Percentiles rank a stretch among this genome's conserved stretches.
Conservation (phyloP, 768 basidiomycete species). For the Tubosaeta sp. region DNA sequence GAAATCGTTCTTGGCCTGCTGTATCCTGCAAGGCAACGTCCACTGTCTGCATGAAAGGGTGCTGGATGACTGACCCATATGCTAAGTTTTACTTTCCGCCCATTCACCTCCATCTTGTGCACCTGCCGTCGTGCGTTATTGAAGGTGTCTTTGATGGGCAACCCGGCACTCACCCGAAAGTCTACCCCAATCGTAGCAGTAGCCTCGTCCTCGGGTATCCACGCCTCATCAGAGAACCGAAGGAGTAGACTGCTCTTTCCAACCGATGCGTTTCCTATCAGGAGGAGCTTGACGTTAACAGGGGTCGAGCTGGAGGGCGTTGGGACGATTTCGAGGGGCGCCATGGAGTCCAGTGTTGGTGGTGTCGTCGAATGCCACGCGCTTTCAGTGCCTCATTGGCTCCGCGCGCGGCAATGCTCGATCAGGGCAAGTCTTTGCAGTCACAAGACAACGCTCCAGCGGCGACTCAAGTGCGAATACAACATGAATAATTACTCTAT, state of each 20-base stretch:
- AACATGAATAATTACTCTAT: constrained; percentile 4
- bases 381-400: constrained; percentile 18
- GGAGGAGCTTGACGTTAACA: constrained; percentile 76
- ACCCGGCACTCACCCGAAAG: constrained; percentile 57
- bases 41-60: background rate
- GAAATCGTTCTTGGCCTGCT: constrained; percentile 94
- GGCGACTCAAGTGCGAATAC: constrained; percentile 5
- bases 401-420: constrained; percentile 16
- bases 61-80: constrained; percentile 74
- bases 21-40: constrained; percentile 58
- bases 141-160: background rate
- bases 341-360: no score
- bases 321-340: constrained; percentile 18
- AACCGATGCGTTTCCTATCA: constrained; percentile 87
- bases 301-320: constrained; percentile 23
- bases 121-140: constrained; percentile 44
- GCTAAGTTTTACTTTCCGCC: constrained; percentile 85
- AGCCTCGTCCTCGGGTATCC: constrained; percentile 87
- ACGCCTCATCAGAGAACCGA: constrained; percentile 96
- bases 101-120: constrained; percentile 82
- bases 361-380: background rate
- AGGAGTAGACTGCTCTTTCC: constrained; percentile 89
- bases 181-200: constrained; percentile 84
- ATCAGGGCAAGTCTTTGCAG: no score
- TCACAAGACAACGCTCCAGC: no score